Base-by-base conservation (phyloP, 805 yeast species). In the Ogataea nitratoaversa region DNA sequence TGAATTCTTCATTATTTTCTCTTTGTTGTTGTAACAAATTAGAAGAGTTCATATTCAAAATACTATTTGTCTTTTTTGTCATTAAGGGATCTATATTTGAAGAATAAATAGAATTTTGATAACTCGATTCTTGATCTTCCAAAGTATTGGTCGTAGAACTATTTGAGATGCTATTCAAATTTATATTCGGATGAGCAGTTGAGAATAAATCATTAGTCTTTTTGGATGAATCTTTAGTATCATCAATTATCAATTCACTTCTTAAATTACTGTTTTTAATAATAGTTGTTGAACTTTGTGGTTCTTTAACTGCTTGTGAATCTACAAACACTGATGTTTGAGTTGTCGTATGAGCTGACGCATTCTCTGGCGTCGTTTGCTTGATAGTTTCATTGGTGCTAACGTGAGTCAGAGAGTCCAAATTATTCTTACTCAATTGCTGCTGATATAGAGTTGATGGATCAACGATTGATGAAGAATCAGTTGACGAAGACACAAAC, bases 1-100 rank as follows among this genome's bases (percentile, higher is more conserved):
- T 57, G 41, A 60, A 60, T 13, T 57, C 58, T 38, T 60, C 65
- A 11, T 42, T 50, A n/a, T 32, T 30, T 22, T 25, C 22, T 32
- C 25, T 30, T 6, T 30, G 29, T 9, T 34, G 36, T 17, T 17
- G 20, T 11, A 18, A 23, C 12, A 20, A 34, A 14, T 18, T 30
- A 8, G 14, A 18, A 3, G 14, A 5, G 14, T 28, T 27, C 12
- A 19, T 12, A 8, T 14, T 30, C 12, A 17, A 8, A 13, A 17
- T 19, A 6, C 16, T 31, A 20, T 28, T 27, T 13, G 34, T 4
- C 13, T 36, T 49, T n/a, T 25, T 34, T 13, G 24, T 34, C 2
- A 16, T 19, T 4, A 27, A 27, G 9, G 32, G 34, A 19, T 52
- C 52, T 3, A 41, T 30, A 33, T 45, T 46, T 4, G 48, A 41